phyloP scores from a whole-genome alignment of 495 filamentous ascomycete species.

The Xylaria cubensis region DNA sequence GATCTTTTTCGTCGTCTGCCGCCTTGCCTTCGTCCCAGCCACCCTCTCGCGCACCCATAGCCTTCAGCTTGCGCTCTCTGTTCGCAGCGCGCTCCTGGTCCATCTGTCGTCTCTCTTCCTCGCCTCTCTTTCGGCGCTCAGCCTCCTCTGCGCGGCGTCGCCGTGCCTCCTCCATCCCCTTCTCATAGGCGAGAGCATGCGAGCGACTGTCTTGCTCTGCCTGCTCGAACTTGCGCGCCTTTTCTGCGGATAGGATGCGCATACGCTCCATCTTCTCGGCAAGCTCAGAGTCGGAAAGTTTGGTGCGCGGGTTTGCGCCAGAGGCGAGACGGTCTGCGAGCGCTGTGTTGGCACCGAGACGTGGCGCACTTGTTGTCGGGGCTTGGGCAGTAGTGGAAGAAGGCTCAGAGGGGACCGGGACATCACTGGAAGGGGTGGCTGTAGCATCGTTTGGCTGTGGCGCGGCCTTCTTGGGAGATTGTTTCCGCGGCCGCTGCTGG shows the following conservation, averaged over 20 bases:
- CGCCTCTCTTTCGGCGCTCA: constrained; percentile 42
- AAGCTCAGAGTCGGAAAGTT: constrained; percentile 61
- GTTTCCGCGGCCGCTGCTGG: constrained; percentile 33
- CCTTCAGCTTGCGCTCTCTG: constrained; percentile 55
- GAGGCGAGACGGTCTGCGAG: constrained; percentile 48
- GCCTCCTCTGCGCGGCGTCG: constrained; percentile 53
- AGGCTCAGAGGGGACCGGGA: constrained; percentile 22
- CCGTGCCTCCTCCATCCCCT: constrained; percentile 57
- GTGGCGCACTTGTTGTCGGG: constrained; percentile 13
- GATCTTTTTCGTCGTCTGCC: constrained; percentile 40
- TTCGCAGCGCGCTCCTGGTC: constrained; percentile 58
- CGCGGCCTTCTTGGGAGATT: constrained; percentile 32
- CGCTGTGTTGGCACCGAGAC: constrained; percentile 43
- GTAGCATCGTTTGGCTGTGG: constrained; percentile 22
- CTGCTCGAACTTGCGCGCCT: constrained; percentile 57
- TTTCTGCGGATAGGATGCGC: constrained; percentile 53
- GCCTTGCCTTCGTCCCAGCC: constrained; percentile 57
- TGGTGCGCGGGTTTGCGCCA: constrained; percentile 56
- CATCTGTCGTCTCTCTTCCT: constrained; percentile 52
- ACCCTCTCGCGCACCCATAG: constrained; percentile 52
- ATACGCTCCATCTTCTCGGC: constrained; percentile 58
- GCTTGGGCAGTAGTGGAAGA: constrained; percentile 15
- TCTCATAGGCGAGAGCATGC: constrained; percentile 57
- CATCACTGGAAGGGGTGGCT: constrained; percentile 16
- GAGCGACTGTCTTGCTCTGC: constrained; percentile 58